Evolutionary conservation across 1,284 basidiomycete genomes (phyloP).

Genomic region (Malassezia nana): DNA sequence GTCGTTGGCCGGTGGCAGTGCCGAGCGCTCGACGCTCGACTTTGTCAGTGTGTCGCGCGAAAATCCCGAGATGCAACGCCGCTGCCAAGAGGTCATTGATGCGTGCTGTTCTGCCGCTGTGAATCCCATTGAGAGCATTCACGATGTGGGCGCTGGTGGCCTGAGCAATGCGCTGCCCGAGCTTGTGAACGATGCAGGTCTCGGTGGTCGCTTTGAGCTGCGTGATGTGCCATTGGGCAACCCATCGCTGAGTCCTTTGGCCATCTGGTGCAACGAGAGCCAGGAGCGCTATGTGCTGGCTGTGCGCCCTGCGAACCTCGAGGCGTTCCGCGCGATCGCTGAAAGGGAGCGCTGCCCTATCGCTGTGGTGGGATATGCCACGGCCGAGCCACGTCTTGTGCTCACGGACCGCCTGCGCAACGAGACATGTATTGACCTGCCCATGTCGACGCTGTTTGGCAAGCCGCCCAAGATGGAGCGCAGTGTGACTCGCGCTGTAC

Average conservation of each 20-base stretch:
- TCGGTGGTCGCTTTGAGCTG: conserved; percentile 90
- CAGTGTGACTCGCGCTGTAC: conserved; percentile 56
- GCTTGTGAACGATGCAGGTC: conserved; percentile 82
- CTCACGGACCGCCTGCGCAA: conserved; percentile 78
- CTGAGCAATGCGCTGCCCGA: conserved; percentile 93
- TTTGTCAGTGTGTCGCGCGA: conserved; percentile 95
- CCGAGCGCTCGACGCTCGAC: conserved; percentile 79
- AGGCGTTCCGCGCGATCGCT: conserved; percentile 65
- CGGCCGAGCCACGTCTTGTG: conserved; percentile 63
- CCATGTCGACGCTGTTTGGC: conserved; percentile 92
- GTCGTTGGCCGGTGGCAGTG: conserved; percentile 59
- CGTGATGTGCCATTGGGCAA: conserved; percentile 86
- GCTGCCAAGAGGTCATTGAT: conserved; percentile 95
- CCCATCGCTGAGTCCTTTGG: conserved; percentile 91
- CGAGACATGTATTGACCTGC: conserved; percentile 71
- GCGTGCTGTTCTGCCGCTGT: conserved; percentile 50
- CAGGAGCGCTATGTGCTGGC: conserved; percentile 94
- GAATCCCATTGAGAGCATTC: conserved; percentile 83
- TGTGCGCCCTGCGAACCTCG: conserved; percentile 31
- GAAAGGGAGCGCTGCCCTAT: conserved; percentile 83
- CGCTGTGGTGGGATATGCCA: conserved; percentile 79
- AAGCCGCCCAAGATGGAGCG: conserved; percentile 89
- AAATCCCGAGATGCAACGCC: conserved; percentile 94
- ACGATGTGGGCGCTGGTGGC: conserved; percentile 96
- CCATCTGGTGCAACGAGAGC: conserved; percentile 99